A percentile compares a stretch with the other conserved stretches of the same genome.
phyloP scores from a whole-genome alignment of 1,284 basidiomycete species.

The Leccinum cinnamomeum region DNA sequence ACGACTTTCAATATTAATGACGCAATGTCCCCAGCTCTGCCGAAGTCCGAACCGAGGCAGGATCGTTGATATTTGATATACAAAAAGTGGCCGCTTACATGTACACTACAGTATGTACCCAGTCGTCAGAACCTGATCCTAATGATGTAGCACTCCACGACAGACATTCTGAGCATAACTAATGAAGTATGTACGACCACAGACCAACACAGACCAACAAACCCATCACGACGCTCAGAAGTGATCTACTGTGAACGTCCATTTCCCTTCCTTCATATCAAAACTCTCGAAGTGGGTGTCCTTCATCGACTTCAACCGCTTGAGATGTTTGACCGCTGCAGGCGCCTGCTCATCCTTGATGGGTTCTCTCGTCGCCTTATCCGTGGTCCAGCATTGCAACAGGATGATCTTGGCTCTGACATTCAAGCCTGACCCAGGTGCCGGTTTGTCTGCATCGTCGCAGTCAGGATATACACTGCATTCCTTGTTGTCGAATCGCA shows the following conservation, averaged over 20 bases:
- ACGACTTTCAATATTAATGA: neutral
- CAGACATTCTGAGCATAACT: neutral
- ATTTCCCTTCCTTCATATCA: constrained; percentile 78
- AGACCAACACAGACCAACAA: neutral
- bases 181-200: neutral
- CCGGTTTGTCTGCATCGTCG: constrained; percentile 77
- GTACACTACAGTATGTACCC: constrained; percentile 14
- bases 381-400: constrained; percentile 83
- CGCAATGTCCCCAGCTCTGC: neutral
- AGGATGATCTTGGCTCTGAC: constrained; percentile 82
- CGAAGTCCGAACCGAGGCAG: constrained; percentile 4
- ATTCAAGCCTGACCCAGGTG: constrained; percentile 85
- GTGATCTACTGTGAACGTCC: constrained; percentile 94
- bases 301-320: constrained; percentile 82
- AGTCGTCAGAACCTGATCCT: neutral
- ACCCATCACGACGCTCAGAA: constrained; percentile 50
- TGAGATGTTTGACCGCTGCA: constrained; percentile 75
- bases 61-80: neutral
- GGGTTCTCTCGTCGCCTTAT: constrained; percentile 90
- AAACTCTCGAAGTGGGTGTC: constrained; percentile 87
- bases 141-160: constrained; percentile 17
- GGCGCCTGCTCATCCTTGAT: constrained; percentile 83
- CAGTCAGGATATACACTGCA: constrained; percentile 93
- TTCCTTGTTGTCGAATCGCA: constrained; percentile 90
- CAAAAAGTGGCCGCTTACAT: constrained; percentile 4